Conservation (phyloP, 108 stramenopile genomes). For the Phaeodactylum tricornutum region DNA sequence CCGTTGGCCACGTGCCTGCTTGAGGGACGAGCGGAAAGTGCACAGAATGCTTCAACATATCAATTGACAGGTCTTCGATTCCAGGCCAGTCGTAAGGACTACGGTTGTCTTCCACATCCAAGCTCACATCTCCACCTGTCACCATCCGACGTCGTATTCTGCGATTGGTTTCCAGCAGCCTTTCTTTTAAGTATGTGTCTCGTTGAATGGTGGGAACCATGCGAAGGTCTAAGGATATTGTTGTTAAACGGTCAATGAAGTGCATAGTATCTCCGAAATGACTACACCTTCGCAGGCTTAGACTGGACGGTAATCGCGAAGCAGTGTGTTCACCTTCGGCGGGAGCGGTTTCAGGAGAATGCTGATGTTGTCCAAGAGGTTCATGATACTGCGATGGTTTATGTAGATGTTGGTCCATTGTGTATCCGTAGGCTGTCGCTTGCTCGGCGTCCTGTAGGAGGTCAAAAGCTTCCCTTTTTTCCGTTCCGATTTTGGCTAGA, state of each 20-base stretch:
- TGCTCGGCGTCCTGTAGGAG: constrained; percentile 79
- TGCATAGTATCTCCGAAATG: constrained; percentile 89
- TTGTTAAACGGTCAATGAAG: constrained; percentile 70
- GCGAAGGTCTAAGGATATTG: constrained; percentile 68
- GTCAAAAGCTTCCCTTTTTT: constrained; percentile 75
- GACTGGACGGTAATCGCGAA: constrained; percentile 37
- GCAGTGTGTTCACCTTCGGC: constrained; percentile 5
- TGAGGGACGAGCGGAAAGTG: constrained; percentile 73
- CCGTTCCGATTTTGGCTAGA: constrained; percentile 64
- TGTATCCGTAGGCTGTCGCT: constrained; percentile 75
- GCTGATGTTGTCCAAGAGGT: constrained; percentile 7
- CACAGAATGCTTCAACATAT: constrained; percentile 69
- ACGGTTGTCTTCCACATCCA: constrained; percentile 70
- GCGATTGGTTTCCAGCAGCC: constrained; percentile 61
- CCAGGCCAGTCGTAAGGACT: constrained; percentile 41
- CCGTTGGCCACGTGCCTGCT: constrained; percentile 50
- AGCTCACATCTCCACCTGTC: constrained; percentile 61
- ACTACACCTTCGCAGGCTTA: constrained; percentile 65
- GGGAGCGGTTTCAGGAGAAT: neutral
- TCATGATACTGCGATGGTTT: constrained; percentile 8
- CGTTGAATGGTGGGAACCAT: constrained; percentile 23
- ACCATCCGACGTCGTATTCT: constrained; percentile 69
- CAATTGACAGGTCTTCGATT: constrained; percentile 33
- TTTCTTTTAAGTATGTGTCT: constrained; percentile 29
- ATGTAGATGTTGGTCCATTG: no score